Base-by-base conservation (phyloP, 116 monocot species). In the Zostera marina region DNA sequence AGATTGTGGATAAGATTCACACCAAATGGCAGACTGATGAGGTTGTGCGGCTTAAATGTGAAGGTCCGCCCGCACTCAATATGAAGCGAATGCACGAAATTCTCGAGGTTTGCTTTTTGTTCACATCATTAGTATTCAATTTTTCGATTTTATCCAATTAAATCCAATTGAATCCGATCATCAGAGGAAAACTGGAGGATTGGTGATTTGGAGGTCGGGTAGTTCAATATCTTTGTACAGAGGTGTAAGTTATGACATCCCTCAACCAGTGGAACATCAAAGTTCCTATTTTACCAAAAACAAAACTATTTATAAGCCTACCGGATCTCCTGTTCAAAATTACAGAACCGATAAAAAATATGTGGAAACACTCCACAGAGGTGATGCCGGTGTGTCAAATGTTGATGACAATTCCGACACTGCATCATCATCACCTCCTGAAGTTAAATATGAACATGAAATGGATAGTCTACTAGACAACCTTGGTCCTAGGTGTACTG, bases 141-240 rank as follows among this genome's bases (percentile, higher is more conserved):
- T 47, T 43, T 43, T 47, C 16, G 4, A 47, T 16, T 47, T 47
- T 47, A 16, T 47, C 12, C 16, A 25, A 53, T 53, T 21, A 8
- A 24, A 25, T 53, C 51, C 39, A 16, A 39, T 48, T 24, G 3
- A 11, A 22, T 54, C 53, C 54, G 53, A 64, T 22, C 11, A 25
- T 20, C 69, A 94, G 94, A 88, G 88, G 63, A 94, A 82, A 85
- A 88, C 94, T 48, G 94, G 94, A 71, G 94, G 94, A 17, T 56
- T 94, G 77, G 88, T 88, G 60, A 82, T 94, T 70, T 94, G 94
- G 94, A 74, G 94, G 58, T 94, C 94, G 21, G 94, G 94, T 12
- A 85, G 79, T 69, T 88, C 94, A 24, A 63, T 94, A 68, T 88
- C 83, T 46, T 74, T 94, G 21, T 94, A 94, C 47, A 67, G 94